Conservation (phyloP, 495 filamentous ascomycete genomes). For the Penicillium desertorum region DNA sequence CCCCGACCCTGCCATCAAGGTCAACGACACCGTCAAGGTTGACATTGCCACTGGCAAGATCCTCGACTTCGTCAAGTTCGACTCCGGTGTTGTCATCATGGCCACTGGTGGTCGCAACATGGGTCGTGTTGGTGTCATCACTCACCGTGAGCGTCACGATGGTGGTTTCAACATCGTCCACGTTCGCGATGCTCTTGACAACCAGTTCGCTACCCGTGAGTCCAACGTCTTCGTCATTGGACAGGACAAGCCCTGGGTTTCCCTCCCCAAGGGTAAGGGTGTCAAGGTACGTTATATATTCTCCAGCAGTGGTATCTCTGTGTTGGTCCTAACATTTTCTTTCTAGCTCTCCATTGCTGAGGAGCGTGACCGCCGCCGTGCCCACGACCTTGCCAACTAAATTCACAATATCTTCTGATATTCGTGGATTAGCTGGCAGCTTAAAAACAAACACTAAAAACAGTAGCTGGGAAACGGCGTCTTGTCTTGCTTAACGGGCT, state of each 20-base stretch:
- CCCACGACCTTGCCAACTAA: conserved; percentile 69
- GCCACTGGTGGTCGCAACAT: conserved; percentile 98
- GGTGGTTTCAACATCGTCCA: conserved; percentile 99
- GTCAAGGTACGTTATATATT: conserved; percentile 68
- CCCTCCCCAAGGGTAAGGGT: conserved; percentile 98
- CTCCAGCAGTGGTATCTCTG: not conserved
- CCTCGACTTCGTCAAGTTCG: conserved; percentile 91
- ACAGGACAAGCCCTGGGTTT: conserved; percentile 96
- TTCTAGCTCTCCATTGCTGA: conserved; percentile 85
- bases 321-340: conserved; percentile 16
- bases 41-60: conserved; percentile 97
- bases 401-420: conserved; percentile 29
- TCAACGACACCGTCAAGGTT: conserved; percentile 99
- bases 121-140: conserved; percentile 99
- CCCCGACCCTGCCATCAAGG: conserved; percentile 95
- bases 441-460: conserved; percentile 36
- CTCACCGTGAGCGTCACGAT: conserved; percentile 98
- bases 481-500: conserved; percentile 45
- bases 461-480: conserved; percentile 39
- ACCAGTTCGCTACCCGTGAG: conserved; percentile 98
- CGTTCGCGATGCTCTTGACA: conserved; percentile 88
- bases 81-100: conserved; percentile 97
- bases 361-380: conserved; percentile 94
- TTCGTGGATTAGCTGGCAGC: conserved; percentile 24
- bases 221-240: conserved; percentile 99